A percentile compares a stretch with the other conserved stretches of the same genome.
These are phyloP conservation scores for Leccinum rimulosum DNA, from an alignment of 768 basidiomycete genomes.

Conservation along the genomic window DNA sequence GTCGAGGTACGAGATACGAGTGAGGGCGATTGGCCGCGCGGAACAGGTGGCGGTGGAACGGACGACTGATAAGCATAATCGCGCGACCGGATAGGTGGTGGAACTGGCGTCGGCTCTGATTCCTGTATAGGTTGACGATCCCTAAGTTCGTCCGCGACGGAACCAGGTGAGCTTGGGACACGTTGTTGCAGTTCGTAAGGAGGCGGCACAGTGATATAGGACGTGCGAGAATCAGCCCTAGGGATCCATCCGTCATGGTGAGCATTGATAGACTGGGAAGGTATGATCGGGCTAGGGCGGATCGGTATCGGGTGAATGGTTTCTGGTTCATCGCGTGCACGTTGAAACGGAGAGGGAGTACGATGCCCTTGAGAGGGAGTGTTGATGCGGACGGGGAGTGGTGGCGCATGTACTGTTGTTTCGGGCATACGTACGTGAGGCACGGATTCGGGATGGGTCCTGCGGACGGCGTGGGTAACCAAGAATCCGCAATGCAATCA, in stretches of 20 bases:
- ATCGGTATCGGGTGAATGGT: slow-evolving; percentile 30
- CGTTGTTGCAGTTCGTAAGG: slow-evolving; percentile 21
- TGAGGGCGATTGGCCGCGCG: slow-evolving; percentile 20
- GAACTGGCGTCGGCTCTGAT: slow-evolving; percentile 14
- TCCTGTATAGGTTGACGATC: slow-evolving; percentile 2
- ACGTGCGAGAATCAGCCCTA: slow-evolving; percentile 25
- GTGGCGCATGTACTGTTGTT: slow-evolving; percentile 10
- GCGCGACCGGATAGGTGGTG: slow-evolving; percentile 27
- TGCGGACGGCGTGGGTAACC: slow-evolving; percentile 18
- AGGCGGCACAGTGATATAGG: slow-evolving; percentile 21
- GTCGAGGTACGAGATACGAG: slow-evolving; percentile 28
- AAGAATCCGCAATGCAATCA: neutral
- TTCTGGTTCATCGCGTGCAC: slow-evolving; percentile 19
- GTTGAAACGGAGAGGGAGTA: slow-evolving; percentile 7
- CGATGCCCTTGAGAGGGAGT: slow-evolving; percentile 22
- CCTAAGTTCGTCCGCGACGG: slow-evolving; percentile 15
- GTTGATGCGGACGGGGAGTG: slow-evolving; percentile 18
- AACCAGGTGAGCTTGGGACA: slow-evolving; percentile 13
- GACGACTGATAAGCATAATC: slow-evolving; percentile 30
- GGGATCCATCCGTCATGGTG: slow-evolving; percentile 32
- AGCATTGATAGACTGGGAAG: slow-evolving; percentile 2
- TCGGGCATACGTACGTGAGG: slow-evolving; percentile 26
- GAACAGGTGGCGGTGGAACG: slow-evolving; percentile 9
- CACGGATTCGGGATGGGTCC: slow-evolving; percentile 27
- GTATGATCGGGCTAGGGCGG: slow-evolving; percentile 18